These are phyloP conservation scores for Pholiota molesta DNA, from an alignment of 768 basidiomycete species.

Conservation along the genomic window DNA sequence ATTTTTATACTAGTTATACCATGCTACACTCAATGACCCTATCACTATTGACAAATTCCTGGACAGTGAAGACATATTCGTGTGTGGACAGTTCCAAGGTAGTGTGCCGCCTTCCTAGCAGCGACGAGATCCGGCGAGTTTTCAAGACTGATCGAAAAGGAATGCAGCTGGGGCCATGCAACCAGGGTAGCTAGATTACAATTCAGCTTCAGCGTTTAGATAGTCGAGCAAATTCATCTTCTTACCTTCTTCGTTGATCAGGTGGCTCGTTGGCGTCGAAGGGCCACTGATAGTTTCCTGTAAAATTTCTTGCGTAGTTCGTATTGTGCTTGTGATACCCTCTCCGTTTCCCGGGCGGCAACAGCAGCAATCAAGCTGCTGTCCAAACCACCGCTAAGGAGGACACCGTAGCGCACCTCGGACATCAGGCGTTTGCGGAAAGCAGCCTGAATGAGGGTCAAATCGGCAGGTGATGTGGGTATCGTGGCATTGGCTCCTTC, in stretches of 20 bases:
- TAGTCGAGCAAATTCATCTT: neutral
- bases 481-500: constrained; percentile 57
- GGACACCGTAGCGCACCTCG: constrained; percentile 97
- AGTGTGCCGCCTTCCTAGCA: constrained; percentile 91
- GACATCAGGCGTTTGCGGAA: constrained; percentile 96
- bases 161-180: constrained; percentile 95
- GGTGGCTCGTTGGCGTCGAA: constrained; percentile 48
- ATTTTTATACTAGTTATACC: no score
- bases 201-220: constrained; percentile 2
- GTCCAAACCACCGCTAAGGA: constrained; percentile 94
- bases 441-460: constrained; percentile 76
- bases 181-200: constrained; percentile 63
- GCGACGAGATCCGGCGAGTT: constrained; percentile 95
- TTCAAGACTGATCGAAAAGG: constrained; percentile 95
- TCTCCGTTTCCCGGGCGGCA: constrained; percentile 94
- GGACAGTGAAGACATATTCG: constrained; percentile 97
- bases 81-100: constrained; percentile 94
- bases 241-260: constrained; percentile 59
- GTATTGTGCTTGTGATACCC: constrained; percentile 77
- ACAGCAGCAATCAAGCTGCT: constrained; percentile 95
- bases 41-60: no score
- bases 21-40: no score
- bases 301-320: constrained; percentile 67
- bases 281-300: constrained; percentile 58
- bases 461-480: constrained; percentile 64